Percentiles rank a stretch among this genome's conserved stretches.
Evolutionary conservation across 140 eudicot species (phyloP).

Genomic region (Cichorium intybus): DNA sequence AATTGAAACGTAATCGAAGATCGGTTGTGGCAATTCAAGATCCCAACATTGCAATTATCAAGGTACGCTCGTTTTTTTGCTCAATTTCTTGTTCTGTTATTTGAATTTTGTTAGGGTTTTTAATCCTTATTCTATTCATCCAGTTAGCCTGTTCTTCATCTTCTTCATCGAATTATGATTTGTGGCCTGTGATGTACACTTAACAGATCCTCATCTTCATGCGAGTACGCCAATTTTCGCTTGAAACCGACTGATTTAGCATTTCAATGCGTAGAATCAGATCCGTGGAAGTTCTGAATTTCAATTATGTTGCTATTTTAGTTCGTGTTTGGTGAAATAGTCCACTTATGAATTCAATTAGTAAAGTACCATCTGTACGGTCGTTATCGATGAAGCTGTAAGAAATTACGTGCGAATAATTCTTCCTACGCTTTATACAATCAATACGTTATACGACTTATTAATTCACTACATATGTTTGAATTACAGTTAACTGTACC

Average conservation of each 20-base stretch:
- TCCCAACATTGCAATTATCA: conserved; percentile 27
- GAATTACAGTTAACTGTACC: neutral
- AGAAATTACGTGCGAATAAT: neutral
- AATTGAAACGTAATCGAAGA: conserved; percentile 27
- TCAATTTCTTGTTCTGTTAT: conserved; percentile 12
- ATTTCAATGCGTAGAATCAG: neutral
- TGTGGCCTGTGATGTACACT: too few relatives aligned
- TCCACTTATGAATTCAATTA: neutral
- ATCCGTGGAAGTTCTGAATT: neutral
- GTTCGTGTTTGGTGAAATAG: conserved; percentile 11
- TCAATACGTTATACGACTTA: neutral
- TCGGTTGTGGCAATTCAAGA: conserved; percentile 38
- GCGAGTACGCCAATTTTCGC: neutral
- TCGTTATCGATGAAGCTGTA: too few relatives aligned
- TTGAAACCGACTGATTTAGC: neutral
- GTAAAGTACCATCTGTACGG: conserved; percentile 1
- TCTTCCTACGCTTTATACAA: neutral
- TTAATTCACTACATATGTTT: neutral
- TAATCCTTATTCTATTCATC: neutral
- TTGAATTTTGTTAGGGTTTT: conserved; percentile 18
- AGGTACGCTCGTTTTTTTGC: conserved; percentile 22
- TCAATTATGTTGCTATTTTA: neutral
- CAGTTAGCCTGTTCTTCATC: neutral
- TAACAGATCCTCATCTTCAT: neutral
- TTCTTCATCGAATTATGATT: neutral